Evolutionary conservation across 2,329 filamentous ascomycete genomes (phyloP).

Genomic region (Cladosporium colombiae): DNA sequence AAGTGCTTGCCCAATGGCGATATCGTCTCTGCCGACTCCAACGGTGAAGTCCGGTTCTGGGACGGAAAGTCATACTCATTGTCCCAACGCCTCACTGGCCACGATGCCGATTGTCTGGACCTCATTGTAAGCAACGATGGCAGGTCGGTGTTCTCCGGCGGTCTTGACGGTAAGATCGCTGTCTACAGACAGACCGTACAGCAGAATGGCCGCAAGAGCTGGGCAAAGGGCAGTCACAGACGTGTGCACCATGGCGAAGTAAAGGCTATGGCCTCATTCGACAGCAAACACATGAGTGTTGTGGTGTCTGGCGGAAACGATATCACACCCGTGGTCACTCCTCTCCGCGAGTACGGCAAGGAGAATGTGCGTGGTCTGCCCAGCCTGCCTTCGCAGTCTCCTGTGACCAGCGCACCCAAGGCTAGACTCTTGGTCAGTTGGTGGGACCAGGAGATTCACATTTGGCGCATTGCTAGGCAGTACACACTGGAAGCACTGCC

Average conservation of each 20-base stretch:
- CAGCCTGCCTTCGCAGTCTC: slow-evolving; percentile 77
- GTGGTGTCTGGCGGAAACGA: slow-evolving; percentile 90
- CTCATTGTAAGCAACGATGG: slow-evolving; percentile 82
- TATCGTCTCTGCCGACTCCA: slow-evolving; percentile 92
- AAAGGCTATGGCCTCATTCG: slow-evolving; percentile 89
- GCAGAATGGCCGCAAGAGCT: slow-evolving; percentile 57
- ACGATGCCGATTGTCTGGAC: slow-evolving; percentile 87
- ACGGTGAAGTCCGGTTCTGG: slow-evolving; percentile 90
- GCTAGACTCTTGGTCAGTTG: slow-evolving; percentile 81
- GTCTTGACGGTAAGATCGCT: slow-evolving; percentile 86
- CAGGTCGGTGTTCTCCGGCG: slow-evolving; percentile 79
- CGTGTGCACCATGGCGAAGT: slow-evolving; percentile 92
- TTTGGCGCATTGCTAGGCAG: slow-evolving; percentile 67
- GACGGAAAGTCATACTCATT: slow-evolving; percentile 90
- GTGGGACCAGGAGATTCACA: slow-evolving; percentile 85
- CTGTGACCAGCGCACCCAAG: slow-evolving; percentile 70
- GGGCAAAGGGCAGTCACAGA: slow-evolving; percentile 83
- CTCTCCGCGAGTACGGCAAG: slow-evolving; percentile 72
- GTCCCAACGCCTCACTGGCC: slow-evolving; percentile 79
- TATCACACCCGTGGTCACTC: slow-evolving; percentile 77
- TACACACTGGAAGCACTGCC: slow-evolving; percentile 30
- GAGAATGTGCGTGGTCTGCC: slow-evolving; percentile 82
- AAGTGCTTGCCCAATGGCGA: slow-evolving; percentile 84
- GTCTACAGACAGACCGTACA: slow-evolving; percentile 69
- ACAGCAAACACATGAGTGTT: slow-evolving; percentile 79